Base-by-base conservation (phyloP, 805 yeast species). In the Wickerhamomyces queroliae region DNA sequence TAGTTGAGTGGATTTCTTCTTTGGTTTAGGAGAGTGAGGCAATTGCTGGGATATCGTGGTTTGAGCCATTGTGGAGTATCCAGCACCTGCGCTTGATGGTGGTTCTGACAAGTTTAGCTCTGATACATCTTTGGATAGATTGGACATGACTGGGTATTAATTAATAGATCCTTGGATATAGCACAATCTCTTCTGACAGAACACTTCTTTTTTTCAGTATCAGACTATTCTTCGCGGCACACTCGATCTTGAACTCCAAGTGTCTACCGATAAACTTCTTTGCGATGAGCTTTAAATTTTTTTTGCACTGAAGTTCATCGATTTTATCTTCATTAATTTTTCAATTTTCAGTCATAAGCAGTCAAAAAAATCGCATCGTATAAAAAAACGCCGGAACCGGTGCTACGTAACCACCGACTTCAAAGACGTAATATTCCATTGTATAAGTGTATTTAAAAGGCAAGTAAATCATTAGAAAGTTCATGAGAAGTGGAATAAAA, bases 61-160 rank as follows among this genome's bases (percentile, higher is more conserved):
- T 21, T 44, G 48, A 7, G 56, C 56, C 30, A 44, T 38, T 9
- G 47, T 35, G 8, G 46, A 38, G 41, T 41, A 49, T 1, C 52
- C 52, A n/a, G 44, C 44, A 6, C 56, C 56, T 6, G 47, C 42
- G 18, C 43, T 39, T n/a, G 48, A 34, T 10, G 40, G 31, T 9
- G 39, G n/a, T n/a, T 35, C 2, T 21, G 26, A 19, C 20, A 42
- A 39, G 20, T 45, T 47, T 34, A 49, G 26, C 12, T 46, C 39
- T 17, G 54, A 48, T 33, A 48, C 43, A 11, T 42, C 37, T n/a
- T 37, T 29, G 18, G 45, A 31, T 33, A 45, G 44, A 17, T 40
- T 44, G 30, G 39, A 36, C 24, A 50, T 18, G 48, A 46, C 46
- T 10, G 17, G 27, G 19, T 24, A 8, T n/a, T n/a, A n/a, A n/a